Percentiles rank a stretch among this genome's conserved stretches.
These are phyloP conservation scores for Seiridium unicorne DNA, from an alignment of 2,329 filamentous ascomycete species.

Conservation along the genomic window DNA sequence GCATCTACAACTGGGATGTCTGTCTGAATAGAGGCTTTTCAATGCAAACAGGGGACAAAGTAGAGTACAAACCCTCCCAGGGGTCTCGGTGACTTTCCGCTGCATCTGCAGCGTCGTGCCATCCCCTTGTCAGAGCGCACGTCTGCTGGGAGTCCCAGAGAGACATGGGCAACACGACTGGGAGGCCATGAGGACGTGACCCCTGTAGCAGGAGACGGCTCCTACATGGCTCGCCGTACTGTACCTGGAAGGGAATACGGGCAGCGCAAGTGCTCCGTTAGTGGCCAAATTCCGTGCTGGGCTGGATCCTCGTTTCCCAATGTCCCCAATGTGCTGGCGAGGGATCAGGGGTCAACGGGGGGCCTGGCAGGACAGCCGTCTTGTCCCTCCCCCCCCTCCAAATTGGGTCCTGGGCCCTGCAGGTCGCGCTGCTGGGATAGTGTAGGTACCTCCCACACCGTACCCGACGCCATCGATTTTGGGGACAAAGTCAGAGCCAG, in stretches of 20 bases:
- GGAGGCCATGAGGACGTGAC: neutral
- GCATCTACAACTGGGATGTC: neutral
- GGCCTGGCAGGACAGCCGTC: neutral
- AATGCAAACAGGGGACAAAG: neutral
- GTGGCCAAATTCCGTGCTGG: neutral
- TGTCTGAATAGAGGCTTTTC: too few species aligned
- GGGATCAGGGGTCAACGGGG: neutral
- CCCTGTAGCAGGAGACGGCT: neutral
- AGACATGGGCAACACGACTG: neutral
- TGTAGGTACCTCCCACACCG: neutral
- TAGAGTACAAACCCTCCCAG: neutral
- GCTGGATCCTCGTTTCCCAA: neutral
- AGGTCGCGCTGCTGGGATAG: neutral
- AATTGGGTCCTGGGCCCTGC: neutral
- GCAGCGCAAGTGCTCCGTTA: neutral
- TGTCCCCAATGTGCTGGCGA: neutral
- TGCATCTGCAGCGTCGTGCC: neutral
- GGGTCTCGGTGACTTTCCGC: too few species aligned
- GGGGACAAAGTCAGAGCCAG: neutral
- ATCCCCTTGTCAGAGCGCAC: neutral
- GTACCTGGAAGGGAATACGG: conserved; percentile 4
- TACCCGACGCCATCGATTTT: neutral
- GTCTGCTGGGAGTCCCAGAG: neutral
- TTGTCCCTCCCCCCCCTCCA: conserved; percentile 1
- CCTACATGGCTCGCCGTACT: neutral